A percentile compares a stretch with the other conserved stretches of the same genome.
phyloP scores from a whole-genome alignment of 2,329 filamentous ascomycete genomes.

The Anthostomella pinea region DNA sequence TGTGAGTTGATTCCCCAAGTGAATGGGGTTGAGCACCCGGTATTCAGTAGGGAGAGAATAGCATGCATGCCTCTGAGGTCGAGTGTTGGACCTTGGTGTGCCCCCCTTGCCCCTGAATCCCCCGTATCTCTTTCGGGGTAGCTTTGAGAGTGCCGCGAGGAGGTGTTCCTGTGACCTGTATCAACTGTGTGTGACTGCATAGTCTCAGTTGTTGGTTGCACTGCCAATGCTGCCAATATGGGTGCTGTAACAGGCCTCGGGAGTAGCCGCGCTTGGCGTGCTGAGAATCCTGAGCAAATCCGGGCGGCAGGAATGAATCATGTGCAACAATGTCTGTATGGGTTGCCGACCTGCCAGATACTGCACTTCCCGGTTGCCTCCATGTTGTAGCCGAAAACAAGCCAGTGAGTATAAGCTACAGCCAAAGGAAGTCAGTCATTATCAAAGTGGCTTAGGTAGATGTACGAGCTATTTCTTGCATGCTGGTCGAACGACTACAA shows the following conservation, averaged over 20 bases:
- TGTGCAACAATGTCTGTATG: constrained; percentile 6
- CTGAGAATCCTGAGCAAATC: constrained; percentile 9
- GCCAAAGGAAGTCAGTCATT: no score
- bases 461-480: constrained; percentile 3
- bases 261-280: constrained; percentile 27
- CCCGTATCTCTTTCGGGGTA: neutral
- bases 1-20: neutral
- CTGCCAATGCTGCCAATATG: constrained; percentile 21
- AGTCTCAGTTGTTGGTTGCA: constrained; percentile 14
- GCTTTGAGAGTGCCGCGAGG: constrained; percentile 6
- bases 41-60: no score
- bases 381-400: no score
- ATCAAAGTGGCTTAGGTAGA: neutral
- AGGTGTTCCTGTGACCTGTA: constrained; percentile 29
- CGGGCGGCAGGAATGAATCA: constrained; percentile 1
- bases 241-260: constrained; percentile 20
- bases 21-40: no score
- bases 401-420: no score
- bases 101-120: no score
- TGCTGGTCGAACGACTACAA: no score
- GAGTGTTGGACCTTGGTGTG: no score
- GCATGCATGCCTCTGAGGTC: no score
- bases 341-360: no score
- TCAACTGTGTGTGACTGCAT: constrained; percentile 32
- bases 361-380: no score